These are phyloP conservation scores for Pleoardoris graminearum DNA, from an alignment of 2,329 filamentous ascomycete species.

Conservation along the genomic window DNA sequence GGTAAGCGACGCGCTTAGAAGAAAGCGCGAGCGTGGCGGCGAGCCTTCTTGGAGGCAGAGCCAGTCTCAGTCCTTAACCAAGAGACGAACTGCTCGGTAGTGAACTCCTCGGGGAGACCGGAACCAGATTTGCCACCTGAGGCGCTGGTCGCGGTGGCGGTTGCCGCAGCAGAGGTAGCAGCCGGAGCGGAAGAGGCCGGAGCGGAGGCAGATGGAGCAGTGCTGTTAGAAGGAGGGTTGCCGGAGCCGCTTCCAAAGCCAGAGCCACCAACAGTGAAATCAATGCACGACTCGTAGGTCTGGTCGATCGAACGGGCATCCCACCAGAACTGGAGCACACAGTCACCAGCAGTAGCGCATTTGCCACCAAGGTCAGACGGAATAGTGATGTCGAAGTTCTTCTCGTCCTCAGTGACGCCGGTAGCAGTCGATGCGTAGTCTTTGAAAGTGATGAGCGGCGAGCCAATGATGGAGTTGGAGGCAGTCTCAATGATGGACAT, in stretches of 20 bases:
- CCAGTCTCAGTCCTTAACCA: slow-evolving; percentile 37
- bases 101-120: slow-evolving; percentile 35
- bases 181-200: slow-evolving; percentile 15
- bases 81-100: slow-evolving; percentile 38
- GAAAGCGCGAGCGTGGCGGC: slow-evolving; percentile 38
- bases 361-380: slow-evolving; percentile 53
- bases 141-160: slow-evolving; percentile 15
- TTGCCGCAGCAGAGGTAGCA: slow-evolving; percentile 13
- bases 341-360: slow-evolving; percentile 55
- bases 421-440: slow-evolving; percentile 57
- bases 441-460: slow-evolving; percentile 58
- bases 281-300: slow-evolving; percentile 66
- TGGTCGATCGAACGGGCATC: slow-evolving; percentile 59
- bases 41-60: slow-evolving; percentile 23
- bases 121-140: slow-evolving; percentile 13
- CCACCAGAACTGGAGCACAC: slow-evolving; percentile 67
- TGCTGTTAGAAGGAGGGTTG: slow-evolving; percentile 13
- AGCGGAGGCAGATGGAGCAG: slow-evolving; percentile 17
- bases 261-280: slow-evolving; percentile 55
- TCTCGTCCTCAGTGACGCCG: slow-evolving; percentile 51
- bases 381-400: slow-evolving; percentile 58
- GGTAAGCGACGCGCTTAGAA: neutral
- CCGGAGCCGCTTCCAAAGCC: slow-evolving; percentile 16
- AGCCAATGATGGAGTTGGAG: slow-evolving; percentile 57
- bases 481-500: slow-evolving; percentile 61